Percentiles rank a stretch among this genome's conserved stretches.
Conservation (phyloP, 805 yeast species). For the Starmerella etchellsii region DNA sequence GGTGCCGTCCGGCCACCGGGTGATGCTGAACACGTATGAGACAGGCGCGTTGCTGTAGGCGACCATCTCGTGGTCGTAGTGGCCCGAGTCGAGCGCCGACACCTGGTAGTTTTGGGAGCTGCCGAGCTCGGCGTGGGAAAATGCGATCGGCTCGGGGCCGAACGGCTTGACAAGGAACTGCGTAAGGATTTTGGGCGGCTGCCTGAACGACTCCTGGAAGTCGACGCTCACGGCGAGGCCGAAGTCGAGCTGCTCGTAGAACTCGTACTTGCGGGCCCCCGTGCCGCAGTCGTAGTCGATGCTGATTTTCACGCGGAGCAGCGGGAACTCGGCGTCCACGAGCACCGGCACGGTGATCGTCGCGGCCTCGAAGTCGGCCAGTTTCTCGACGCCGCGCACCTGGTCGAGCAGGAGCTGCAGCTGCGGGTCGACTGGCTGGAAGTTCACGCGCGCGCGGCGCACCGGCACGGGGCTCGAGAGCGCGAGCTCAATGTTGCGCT, state of each 20-base stretch:
- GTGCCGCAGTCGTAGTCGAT: constrained; percentile 19
- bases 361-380: constrained; percentile 9
- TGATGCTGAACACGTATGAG: constrained; percentile 39
- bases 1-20: constrained; percentile 23
- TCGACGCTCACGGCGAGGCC: constrained; percentile 54
- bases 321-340: constrained; percentile 20
- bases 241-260: constrained; percentile 34
- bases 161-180: constrained; percentile 59
- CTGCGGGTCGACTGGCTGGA: constrained; percentile 13
- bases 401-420: constrained; percentile 18
- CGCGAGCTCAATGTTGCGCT: constrained; percentile 15
- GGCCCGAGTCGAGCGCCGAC: constrained; percentile 13
- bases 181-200: constrained; percentile 40
- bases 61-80: constrained; percentile 24
- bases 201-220: constrained; percentile 64
- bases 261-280: constrained; percentile 16
- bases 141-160: constrained; percentile 41
- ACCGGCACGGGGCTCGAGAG: constrained; percentile 6
- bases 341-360: constrained; percentile 23
- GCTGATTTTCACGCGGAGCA: constrained; percentile 20
- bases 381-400: constrained; percentile 7
- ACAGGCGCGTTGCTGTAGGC: constrained; percentile 64
- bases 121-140: constrained; percentile 34
- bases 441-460: constrained; percentile 9
- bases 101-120: constrained; percentile 29